phyloP scores from a whole-genome alignment of 345 rosid species.

The Syzygium oleosum region DNA sequence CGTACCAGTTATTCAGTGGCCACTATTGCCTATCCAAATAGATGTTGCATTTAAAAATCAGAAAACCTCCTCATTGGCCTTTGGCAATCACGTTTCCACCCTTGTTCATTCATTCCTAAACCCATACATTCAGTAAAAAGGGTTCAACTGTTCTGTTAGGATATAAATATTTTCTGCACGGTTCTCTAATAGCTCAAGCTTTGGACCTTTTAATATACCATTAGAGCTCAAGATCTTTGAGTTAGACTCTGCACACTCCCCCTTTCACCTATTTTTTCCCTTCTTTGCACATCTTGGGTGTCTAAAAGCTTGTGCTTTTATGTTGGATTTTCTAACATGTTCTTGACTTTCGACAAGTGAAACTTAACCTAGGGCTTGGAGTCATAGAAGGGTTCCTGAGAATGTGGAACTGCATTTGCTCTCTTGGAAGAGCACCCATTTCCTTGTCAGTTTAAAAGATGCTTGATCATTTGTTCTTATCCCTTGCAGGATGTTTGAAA shows the following conservation, averaged over 20 bases:
- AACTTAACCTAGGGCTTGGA: background rate
- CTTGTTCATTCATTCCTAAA: background rate
- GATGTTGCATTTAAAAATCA: background rate
- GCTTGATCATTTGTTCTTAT: background rate
- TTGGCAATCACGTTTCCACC: background rate
- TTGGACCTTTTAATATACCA: background rate
- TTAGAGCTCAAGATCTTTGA: background rate
- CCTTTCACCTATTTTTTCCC: background rate
- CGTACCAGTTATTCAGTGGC: background rate
- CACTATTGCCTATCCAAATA: background rate
- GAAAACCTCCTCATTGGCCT: background rate
- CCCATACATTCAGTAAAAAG: background rate
- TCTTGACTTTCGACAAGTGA: background rate
- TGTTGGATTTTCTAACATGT: background rate
- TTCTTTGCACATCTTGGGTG: background rate
- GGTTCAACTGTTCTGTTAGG: background rate
- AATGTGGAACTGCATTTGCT: background rate
- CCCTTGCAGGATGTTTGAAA: conserved; percentile 88
- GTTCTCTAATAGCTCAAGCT: background rate
- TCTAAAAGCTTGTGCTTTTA: background rate
- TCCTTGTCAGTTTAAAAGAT: background rate
- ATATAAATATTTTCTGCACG: background rate
- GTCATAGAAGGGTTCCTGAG: background rate
- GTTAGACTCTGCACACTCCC: background rate
- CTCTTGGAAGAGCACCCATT: background rate